phyloP scores from a whole-genome alignment of 192 early-diverging fungal genomes.

The Coemansia sp. region DNA sequence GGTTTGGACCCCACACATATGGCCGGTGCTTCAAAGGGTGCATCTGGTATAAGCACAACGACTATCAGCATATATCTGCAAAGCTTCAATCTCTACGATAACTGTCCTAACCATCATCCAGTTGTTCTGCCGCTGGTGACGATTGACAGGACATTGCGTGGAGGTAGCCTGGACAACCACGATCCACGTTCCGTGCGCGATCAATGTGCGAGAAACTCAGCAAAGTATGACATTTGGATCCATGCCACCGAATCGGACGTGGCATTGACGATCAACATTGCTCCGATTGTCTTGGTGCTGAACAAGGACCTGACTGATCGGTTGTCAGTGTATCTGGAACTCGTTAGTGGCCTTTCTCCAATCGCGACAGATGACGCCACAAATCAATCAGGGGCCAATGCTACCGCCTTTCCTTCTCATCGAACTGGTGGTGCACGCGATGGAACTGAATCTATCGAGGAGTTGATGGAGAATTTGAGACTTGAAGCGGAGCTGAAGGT shows the following conservation, averaged over 20 bases:
- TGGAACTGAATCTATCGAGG: constrained; percentile 38
- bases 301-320: constrained; percentile 48
- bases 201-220: neutral
- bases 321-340: constrained; percentile 28
- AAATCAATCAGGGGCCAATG: neutral
- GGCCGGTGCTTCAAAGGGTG: neutral
- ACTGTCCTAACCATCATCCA: constrained; percentile 34
- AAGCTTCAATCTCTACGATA: constrained; percentile 44
- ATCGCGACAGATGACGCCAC: neutral
- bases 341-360: constrained; percentile 15
- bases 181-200: constrained; percentile 1
- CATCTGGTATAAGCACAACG: constrained; percentile 4
- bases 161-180: neutral
- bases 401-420: neutral
- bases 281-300: constrained; percentile 29
- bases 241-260: constrained; percentile 18
- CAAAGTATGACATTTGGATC: constrained; percentile 47
- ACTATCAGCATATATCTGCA: constrained; percentile 37
- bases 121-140: constrained; percentile 36
- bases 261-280: constrained; percentile 39
- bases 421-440: constrained; percentile 8
- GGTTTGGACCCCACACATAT: neutral
- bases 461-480: constrained; percentile 42
- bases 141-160: constrained; percentile 28
- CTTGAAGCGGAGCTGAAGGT: constrained; percentile 26